These are phyloP conservation scores for Cornus florida DNA, from an alignment of 148 eudicot species.

Conservation along the genomic window DNA sequence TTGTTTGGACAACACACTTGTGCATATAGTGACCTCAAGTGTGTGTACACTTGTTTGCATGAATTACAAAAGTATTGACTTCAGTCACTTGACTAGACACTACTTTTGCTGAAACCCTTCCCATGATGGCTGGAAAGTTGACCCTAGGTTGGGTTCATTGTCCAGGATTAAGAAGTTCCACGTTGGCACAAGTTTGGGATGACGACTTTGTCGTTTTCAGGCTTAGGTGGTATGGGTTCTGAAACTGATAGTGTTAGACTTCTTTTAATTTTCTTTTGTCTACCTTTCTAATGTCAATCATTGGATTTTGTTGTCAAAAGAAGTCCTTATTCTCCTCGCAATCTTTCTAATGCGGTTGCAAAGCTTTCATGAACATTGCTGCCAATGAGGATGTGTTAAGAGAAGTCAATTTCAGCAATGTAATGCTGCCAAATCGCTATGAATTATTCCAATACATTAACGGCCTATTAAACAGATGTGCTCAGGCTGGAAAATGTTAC, in stretches of 20 bases:
- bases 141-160: not conserved
- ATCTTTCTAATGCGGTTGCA: not conserved
- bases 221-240: not conserved
- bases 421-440: not conserved
- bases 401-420: not conserved
- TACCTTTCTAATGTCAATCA: not conserved
- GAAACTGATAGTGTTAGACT: no score
- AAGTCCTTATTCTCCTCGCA: not conserved
- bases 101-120: no score
- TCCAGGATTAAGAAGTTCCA: not conserved
- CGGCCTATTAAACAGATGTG: slow-evolving; percentile 9
- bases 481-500: not conserved
- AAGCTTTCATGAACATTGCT: not conserved
- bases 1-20: no score
- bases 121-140: not conserved
- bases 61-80: not conserved
- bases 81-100: no score
- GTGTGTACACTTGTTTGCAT: not conserved
- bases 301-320: not conserved
- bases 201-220: not conserved
- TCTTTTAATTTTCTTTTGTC: no score
- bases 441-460: not conserved
- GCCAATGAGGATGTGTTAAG: not conserved
- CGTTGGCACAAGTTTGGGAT: not conserved
- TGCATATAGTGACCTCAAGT: no score